These are phyloP conservation scores for Xylariaceae sp. DNA, from an alignment of 2,329 filamentous ascomycete genomes.

Conservation along the genomic window DNA sequence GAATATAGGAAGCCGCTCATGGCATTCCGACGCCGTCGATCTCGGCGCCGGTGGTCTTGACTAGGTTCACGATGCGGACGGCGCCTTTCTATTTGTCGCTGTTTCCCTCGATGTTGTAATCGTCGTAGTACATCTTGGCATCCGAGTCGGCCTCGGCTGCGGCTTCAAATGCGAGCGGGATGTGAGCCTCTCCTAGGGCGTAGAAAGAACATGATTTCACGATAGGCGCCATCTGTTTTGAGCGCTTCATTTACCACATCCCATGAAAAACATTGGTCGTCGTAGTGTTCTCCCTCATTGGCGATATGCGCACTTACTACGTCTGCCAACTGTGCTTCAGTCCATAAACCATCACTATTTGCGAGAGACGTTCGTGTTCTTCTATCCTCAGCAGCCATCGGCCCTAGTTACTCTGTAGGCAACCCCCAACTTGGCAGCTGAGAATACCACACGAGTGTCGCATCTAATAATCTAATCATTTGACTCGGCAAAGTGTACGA, in stretches of 20 bases:
- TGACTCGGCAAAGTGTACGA: conserved; percentile 64
- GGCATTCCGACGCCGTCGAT: conserved; percentile 56
- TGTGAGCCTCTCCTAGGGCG: conserved; percentile 54
- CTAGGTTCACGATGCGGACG: conserved; percentile 38
- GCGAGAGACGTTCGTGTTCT: conserved; percentile 58
- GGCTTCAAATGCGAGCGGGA: conserved; percentile 55
- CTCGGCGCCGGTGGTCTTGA: conserved; percentile 44
- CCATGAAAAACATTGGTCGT: conserved; percentile 56
- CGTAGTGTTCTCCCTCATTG: conserved; percentile 49
- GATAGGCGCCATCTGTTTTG: conserved; percentile 55
- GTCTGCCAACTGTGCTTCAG: conserved; percentile 41
- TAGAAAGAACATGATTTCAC: conserved; percentile 52
- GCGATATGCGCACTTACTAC: conserved; percentile 58
- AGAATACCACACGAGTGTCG: conserved; percentile 41
- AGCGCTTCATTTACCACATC: conserved; percentile 62
- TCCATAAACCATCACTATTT: conserved; percentile 53
- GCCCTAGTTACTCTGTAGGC: conserved; percentile 61
- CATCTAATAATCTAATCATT: conserved; percentile 50
- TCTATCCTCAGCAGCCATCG: conserved; percentile 52
- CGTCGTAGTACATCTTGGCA: conserved; percentile 63
- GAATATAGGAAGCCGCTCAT: conserved; percentile 45
- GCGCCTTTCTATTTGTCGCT: conserved; percentile 41
- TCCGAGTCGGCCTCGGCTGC: conserved; percentile 50
- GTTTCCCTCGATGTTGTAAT: conserved; percentile 56
- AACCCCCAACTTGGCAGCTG: conserved; percentile 49